These are phyloP conservation scores for Phycomyces nitens DNA, from an alignment of 192 early-diverging fungal genomes.

Conservation along the genomic window DNA sequence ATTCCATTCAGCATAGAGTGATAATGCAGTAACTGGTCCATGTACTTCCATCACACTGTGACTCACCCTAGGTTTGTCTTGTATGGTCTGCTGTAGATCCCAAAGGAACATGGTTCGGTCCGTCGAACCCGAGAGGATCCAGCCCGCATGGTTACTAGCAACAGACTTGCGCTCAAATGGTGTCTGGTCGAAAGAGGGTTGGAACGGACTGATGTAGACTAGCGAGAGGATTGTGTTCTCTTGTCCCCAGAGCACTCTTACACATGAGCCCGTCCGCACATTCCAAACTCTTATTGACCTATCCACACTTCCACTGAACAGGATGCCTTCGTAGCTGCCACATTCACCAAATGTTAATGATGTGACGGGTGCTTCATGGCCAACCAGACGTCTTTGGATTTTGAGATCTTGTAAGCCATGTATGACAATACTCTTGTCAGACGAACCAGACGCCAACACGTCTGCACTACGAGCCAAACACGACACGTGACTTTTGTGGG, in stretches of 20 bases:
- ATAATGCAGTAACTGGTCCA: conserved; percentile 10
- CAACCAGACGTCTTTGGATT: neutral
- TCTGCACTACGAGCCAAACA: conserved; percentile 6
- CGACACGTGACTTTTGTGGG: conserved; percentile 10
- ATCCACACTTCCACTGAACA: conserved; percentile 18
- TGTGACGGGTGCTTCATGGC: conserved; percentile 16
- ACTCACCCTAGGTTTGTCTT: conserved; percentile 1
- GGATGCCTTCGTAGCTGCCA: neutral
- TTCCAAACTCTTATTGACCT: conserved; percentile 15
- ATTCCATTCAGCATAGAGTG: conserved; percentile 7
- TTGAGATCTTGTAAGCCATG: conserved; percentile 2
- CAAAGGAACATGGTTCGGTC: conserved; percentile 15
- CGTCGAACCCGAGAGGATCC: conserved; percentile 13
- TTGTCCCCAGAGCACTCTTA: conserved; percentile 9
- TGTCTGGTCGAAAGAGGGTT: neutral
- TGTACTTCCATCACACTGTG: conserved; percentile 9
- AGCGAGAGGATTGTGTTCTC: conserved; percentile 13
- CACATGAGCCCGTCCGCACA: conserved; percentile 3
- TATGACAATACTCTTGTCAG: conserved; percentile 9
- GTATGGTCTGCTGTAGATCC: conserved; percentile 1
- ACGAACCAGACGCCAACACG: conserved; percentile 13
- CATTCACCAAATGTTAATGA: neutral
- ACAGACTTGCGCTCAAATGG: neutral
- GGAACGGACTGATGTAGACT: neutral
- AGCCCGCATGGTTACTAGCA: conserved; percentile 3